Base-by-base conservation (phyloP, 2,329 filamentous ascomycete genomes). In the Beauveria brongniartii region DNA sequence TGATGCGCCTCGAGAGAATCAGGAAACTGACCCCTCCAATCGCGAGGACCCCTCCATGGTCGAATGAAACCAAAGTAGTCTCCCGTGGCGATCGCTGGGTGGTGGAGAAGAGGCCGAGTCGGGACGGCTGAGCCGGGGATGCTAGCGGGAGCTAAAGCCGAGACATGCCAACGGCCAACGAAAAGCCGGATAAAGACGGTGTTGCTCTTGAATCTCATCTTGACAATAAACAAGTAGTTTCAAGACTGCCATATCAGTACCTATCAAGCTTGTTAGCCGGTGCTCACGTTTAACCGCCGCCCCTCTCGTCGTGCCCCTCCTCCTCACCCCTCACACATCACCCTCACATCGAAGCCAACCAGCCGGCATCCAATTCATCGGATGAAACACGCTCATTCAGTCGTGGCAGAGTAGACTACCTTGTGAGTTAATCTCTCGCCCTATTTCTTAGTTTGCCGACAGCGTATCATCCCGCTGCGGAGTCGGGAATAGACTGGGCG, bases 81-180 rank as follows among this genome's bases (percentile, higher is more conserved):
- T 52, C 28, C n/a, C 20, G 30, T 26, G 22, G 34, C 34, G 20
- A 54, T 54, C 51, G 22, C n/a, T 28, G 34, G 9, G n/a, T 54
- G 51, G 51, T 54, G 51, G 51, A 26, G 51, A 54, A 43, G 51
- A 54, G 51, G 51, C 51, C 26, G 43, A 24, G 51, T n/a, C 51
- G 34, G 51, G 51, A 24, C 22, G 51, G 34, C 34, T 37, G 16
- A n/a, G 41, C 20, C 51, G 14, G 51, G 34, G 34, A 26, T 54
- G 51, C 34, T 26, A 41, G 34, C 37, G 52, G 52, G 22, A n/a
- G 24, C 24, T 55, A 55, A 24, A 28, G 40, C 53, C 40, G 24
- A 28, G 24, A 44, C 12, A 10, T 6, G 20, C 1, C 34, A 54
- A 26, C 34, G 34, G 16, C 6, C 52, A 30, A 20, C 37, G 16